Evolutionary conservation across 1,284 basidiomycete species (phyloP).

Genomic region (Mrakiaceae sp.): DNA sequence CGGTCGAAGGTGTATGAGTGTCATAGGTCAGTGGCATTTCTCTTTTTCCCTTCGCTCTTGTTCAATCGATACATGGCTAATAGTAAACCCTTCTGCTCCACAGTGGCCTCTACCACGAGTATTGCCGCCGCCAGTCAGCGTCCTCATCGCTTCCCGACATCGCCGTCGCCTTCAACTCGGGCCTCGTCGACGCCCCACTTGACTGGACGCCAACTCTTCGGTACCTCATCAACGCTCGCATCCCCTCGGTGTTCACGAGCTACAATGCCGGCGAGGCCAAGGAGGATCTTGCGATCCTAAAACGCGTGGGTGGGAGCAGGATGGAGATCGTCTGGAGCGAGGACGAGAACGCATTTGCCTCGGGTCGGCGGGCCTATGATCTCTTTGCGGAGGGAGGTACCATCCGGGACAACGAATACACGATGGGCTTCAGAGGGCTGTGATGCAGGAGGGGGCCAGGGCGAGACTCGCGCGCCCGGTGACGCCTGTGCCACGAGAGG

Average conservation of each 20-base stretch:
- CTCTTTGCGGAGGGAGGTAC: neutral
- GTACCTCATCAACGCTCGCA: neutral
- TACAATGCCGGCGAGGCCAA: neutral
- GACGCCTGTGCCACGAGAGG: too few relatives aligned
- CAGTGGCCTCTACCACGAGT: neutral
- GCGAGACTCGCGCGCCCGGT: too few relatives aligned
- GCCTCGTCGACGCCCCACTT: neutral
- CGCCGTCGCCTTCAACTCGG: slow-evolving; percentile 1
- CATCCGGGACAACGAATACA: neutral
- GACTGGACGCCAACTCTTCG: neutral
- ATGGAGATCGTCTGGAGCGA: neutral
- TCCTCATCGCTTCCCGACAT: neutral
- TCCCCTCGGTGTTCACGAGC: neutral
- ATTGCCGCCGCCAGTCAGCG: neutral
- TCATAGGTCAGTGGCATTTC: neutral
- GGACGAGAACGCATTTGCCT: neutral
- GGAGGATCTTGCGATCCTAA: neutral
- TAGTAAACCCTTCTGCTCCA: too few relatives aligned
- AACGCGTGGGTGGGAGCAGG: neutral
- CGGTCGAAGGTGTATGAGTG: neutral
- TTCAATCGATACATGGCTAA: too few relatives aligned
- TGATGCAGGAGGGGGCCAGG: neutral
- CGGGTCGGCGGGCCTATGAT: neutral
- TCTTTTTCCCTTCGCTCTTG: neutral
- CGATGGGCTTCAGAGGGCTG: neutral